Evolutionary conservation across 2,329 filamentous ascomycete species (phyloP), one percentile per base, ranked within the genome.

Genomic region (Thermothelomyces thermophilus): DNA sequence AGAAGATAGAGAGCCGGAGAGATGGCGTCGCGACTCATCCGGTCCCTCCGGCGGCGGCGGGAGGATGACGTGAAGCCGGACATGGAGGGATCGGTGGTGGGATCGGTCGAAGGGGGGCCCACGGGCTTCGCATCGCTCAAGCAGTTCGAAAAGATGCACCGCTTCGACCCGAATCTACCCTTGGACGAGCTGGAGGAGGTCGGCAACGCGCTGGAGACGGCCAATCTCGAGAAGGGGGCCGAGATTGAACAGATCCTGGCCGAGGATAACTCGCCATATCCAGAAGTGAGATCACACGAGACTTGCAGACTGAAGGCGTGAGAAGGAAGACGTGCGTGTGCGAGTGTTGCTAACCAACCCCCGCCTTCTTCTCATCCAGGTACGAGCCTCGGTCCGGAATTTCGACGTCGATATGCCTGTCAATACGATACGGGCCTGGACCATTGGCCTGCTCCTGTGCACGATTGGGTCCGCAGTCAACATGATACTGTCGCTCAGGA

Each of bases 201-300:
- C 53, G 78, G 83, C 51, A 71, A 76, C 39, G 79, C 74, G 24
- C 70, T 82, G 40, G 67, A 73, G 36, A 73, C 73, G 2, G 71
- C 73, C 51, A 76, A 81, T 64, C 70, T 73, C 56, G 76, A 76
- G 58, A 76, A 77, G 63, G 77, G 76, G 48, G 65, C 77, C 43
- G 73, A 75, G 52, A 73, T 83, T 56, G 77, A 82, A 58, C 73
- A 77, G 57, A 76, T 78, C 41, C 66, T 77, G 51, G 70, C 82
- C 60, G 73, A 83, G 61, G 80, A 84, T 50, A 80, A 84, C 63
- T 84, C 81, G 41, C 82, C 82, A 2, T 85, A 84, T 60, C 79
- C 80, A 33, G 81, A 84, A 68, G 79, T 82, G 64, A 57, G 70
- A 61, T 48, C 41, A 36, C n/a, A n/a, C n/a, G n/a, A n/a, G n/a